These are phyloP conservation scores for Digitaria exilis DNA, from an alignment of 202 grass and related monocot genomes.

Conservation along the genomic window DNA sequence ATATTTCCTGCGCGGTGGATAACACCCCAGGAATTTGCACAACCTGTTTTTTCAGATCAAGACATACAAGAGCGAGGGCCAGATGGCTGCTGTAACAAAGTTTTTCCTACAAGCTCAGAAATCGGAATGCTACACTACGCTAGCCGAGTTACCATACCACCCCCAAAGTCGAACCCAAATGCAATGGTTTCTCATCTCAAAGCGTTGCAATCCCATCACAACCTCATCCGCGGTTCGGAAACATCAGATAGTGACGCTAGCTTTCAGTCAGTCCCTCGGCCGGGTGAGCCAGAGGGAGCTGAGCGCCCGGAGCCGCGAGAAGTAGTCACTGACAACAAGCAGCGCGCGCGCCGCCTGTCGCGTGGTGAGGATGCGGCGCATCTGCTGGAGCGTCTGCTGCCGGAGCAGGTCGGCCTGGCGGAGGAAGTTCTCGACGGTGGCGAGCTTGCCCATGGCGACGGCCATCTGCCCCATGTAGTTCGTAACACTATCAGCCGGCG, in stretches of 20 bases:
- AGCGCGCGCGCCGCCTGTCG: constrained; percentile 85
- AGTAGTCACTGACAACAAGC: constrained; percentile 89
- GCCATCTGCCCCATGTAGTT: constrained; percentile 99
- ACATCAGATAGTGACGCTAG: not conserved
- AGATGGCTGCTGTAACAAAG: too few relatives aligned
- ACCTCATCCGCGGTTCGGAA: too few relatives aligned
- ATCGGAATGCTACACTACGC: not conserved
- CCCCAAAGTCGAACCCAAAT: too few relatives aligned
- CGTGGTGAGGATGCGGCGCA: constrained; percentile 85
- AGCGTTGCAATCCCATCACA: too few relatives aligned
- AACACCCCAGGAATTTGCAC: too few relatives aligned
- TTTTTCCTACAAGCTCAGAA: not conserved
- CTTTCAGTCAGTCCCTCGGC: constrained; percentile 49
- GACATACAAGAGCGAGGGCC: too few relatives aligned
- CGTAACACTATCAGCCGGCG: constrained; percentile 51
- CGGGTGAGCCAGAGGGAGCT: constrained; percentile 92
- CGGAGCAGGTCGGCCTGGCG: constrained; percentile 90
- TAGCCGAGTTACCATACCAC: too few relatives aligned
- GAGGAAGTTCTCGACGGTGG: constrained; percentile 86
- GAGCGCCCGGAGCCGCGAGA: constrained; percentile 76
- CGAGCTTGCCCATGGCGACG: constrained; percentile 83
- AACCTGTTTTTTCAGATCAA: too few relatives aligned
- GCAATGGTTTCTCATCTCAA: too few relatives aligned
- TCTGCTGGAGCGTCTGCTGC: constrained; percentile 89
- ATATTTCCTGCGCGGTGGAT: too few relatives aligned